phyloP scores from a whole-genome alignment of 306 rosid genomes.

The Dalbergia cochinchinensis region DNA sequence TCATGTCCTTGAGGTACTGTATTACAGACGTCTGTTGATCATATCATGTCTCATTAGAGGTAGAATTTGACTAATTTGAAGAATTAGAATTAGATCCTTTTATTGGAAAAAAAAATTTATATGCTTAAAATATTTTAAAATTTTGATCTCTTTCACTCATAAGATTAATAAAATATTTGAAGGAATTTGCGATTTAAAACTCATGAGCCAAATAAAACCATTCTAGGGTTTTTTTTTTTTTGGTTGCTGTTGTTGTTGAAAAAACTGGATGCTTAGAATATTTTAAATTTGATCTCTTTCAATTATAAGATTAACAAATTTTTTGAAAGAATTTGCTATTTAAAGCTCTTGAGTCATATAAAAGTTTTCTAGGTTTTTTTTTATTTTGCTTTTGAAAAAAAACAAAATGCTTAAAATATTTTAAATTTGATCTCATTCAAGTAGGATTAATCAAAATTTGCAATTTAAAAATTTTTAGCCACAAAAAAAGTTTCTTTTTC shows the following conservation, averaged over 20 bases:
- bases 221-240: too few species aligned
- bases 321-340: too few species aligned
- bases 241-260: background rate
- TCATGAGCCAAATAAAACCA: background rate
- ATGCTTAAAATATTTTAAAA: too few species aligned
- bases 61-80: background rate
- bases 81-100: background rate
- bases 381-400: background rate
- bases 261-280: too few species aligned
- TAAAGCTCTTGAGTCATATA: too few species aligned
- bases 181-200: background rate
- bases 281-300: too few species aligned
- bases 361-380: background rate
- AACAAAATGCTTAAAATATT: background rate
- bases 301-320: too few species aligned
- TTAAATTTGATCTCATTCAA: background rate
- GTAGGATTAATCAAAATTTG: background rate
- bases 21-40: too few species aligned
- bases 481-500: too few species aligned
- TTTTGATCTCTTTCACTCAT: too few species aligned
- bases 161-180: background rate
- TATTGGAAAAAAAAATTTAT: too few species aligned
- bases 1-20: constrained; percentile 70
- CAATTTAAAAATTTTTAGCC: too few species aligned
- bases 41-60: background rate